A percentile compares a stretch with the other conserved stretches of the same genome.
Conservation (phyloP, 495 filamentous ascomycete species). For the Xylaria longipes region DNA sequence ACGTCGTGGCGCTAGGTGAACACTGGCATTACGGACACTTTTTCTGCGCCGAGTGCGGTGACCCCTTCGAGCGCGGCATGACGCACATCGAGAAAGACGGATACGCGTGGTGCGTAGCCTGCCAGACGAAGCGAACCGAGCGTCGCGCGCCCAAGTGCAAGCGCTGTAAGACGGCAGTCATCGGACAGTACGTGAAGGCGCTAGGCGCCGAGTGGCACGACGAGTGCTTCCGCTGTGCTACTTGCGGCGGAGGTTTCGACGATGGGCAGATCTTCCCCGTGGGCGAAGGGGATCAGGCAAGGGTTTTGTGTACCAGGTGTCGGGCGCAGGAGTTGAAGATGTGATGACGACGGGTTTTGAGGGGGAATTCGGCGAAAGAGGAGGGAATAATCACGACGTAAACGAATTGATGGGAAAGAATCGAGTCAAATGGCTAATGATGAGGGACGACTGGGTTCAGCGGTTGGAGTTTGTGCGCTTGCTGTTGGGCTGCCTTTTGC, state of each 20-base stretch:
- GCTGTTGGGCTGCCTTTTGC: neutral
- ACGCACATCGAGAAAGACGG: slow-evolving; percentile 98
- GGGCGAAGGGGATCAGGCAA: slow-evolving; percentile 47
- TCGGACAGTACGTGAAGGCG: slow-evolving; percentile 84
- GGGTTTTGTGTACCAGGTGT: slow-evolving; percentile 58
- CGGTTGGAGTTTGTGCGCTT: slow-evolving; percentile 7
- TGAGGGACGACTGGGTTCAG: neutral
- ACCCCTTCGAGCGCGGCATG: slow-evolving; percentile 82
- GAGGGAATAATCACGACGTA: neutral
- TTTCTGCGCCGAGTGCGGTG: slow-evolving; percentile 98
- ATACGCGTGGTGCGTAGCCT: slow-evolving; percentile 97
- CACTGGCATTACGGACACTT: slow-evolving; percentile 99
- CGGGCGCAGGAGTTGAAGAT: slow-evolving; percentile 59
- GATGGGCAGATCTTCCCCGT: slow-evolving; percentile 63
- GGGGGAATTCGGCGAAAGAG: neutral
- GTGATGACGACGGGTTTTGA: slow-evolving; percentile 24
- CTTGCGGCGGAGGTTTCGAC: slow-evolving; percentile 57
- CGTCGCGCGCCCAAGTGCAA: slow-evolving; percentile 76
- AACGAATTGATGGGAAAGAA: slow-evolving; percentile 9
- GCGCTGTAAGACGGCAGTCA: slow-evolving; percentile 82
- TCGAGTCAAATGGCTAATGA: slow-evolving; percentile 2
- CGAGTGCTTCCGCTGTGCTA: slow-evolving; percentile 82
- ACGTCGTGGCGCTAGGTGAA: slow-evolving; percentile 87
- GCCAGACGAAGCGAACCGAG: slow-evolving; percentile 87
- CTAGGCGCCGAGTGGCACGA: slow-evolving; percentile 95